Evolutionary conservation across 306 rosid genomes (phyloP).

Genomic region (Sophora flavescens): DNA sequence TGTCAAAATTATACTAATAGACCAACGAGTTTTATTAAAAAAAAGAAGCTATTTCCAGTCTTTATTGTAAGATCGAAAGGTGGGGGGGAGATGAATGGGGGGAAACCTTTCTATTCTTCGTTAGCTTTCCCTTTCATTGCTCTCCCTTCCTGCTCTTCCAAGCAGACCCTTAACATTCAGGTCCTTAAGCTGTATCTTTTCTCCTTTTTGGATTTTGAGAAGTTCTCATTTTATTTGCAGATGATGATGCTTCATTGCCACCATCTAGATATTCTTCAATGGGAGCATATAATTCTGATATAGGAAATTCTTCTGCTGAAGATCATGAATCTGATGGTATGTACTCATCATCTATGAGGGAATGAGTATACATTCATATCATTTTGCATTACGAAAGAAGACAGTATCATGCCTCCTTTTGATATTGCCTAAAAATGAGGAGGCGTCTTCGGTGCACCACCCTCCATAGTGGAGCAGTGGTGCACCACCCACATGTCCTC

Average conservation of each 20-base stretch:
- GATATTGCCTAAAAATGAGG: slow-evolving; percentile 25
- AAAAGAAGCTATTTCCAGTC: slow-evolving; percentile 16
- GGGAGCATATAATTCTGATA: slow-evolving; percentile 53
- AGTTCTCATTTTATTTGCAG: slow-evolving; percentile 57
- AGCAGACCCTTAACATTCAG: slow-evolving; percentile 20
- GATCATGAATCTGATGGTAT: slow-evolving; percentile 74
- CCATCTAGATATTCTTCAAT: slow-evolving; percentile 61
- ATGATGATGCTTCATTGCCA: slow-evolving; percentile 58
- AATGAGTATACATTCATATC: slow-evolving; percentile 11
- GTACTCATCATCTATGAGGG: slow-evolving; percentile 26
- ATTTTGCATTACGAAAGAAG: slow-evolving; percentile 30
- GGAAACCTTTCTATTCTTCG: slow-evolving; percentile 8
- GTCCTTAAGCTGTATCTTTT: slow-evolving; percentile 34
- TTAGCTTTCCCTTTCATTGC: slow-evolving; percentile 8
- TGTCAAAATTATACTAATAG: slow-evolving; percentile 6
- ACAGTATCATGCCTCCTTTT: slow-evolving; percentile 19
- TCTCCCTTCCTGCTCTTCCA: slow-evolving; percentile 8
- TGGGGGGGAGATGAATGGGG: neutral
- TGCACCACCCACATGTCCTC: too few species aligned
- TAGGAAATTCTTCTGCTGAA: slow-evolving; percentile 61
- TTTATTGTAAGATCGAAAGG: neutral
- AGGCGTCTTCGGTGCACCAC: too few species aligned
- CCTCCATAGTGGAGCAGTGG: too few species aligned
- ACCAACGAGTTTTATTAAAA: neutral
- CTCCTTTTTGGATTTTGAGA: slow-evolving; percentile 37